These are phyloP conservation scores for Rhizopogon vinicolor DNA, from an alignment of 768 basidiomycete species.

Conservation along the genomic window DNA sequence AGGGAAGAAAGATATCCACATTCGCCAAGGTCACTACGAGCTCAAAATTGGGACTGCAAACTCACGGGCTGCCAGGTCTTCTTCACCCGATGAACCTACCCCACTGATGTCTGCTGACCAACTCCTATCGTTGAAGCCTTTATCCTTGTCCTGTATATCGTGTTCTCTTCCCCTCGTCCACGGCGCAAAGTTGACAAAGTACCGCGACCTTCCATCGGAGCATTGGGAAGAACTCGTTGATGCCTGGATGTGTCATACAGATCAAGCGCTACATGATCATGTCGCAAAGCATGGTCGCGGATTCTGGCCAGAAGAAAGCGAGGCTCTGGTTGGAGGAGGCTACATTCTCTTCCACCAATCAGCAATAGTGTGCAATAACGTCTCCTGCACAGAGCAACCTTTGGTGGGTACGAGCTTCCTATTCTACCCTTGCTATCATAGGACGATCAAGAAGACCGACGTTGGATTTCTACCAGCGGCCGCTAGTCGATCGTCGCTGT, in stretches of 20 bases:
- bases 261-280: conserved; percentile 76
- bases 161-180: conserved; percentile 73
- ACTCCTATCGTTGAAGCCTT: conserved; percentile 48
- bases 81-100: conserved; percentile 25
- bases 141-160: conserved; percentile 70
- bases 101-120: conserved; percentile 71
- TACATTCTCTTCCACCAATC: conserved; percentile 62
- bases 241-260: conserved; percentile 96
- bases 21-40: conserved; percentile 61
- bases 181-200: conserved; percentile 42
- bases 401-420: conserved; percentile 49
- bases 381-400: conserved; percentile 24
- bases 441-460: conserved; percentile 95
- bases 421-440: conserved; percentile 6
- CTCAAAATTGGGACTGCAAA: conserved; percentile 51
- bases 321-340: conserved; percentile 86
- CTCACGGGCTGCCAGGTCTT: conserved; percentile 8
- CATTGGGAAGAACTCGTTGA: conserved; percentile 98
- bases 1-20: conserved; percentile 57
- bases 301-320: conserved; percentile 71
- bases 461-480: conserved; percentile 69
- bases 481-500: conserved; percentile 23
- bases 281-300: conserved; percentile 57
- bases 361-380: background rate
- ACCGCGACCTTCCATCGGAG: conserved; percentile 88